These are phyloP conservation scores for Microthlaspi erraticum DNA, from an alignment of 345 rosid genomes.

Conservation along the genomic window DNA sequence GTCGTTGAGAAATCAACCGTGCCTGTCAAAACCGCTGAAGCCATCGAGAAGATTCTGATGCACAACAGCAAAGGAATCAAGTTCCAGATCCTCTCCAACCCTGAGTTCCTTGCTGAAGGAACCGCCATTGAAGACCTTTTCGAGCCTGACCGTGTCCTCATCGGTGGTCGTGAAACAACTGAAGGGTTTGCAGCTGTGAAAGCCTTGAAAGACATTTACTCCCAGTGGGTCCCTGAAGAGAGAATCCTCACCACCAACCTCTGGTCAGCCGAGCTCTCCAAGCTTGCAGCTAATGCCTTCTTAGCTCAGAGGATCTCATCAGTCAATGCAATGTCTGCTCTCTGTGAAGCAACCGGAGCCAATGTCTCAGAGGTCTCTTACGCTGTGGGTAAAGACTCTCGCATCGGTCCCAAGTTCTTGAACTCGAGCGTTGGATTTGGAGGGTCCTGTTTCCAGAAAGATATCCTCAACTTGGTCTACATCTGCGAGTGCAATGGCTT, in stretches of 20 bases:
- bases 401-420: conserved; percentile 88
- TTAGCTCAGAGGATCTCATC: conserved; percentile 92
- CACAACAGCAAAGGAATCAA: conserved; percentile 95
- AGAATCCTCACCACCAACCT: conserved; percentile 86
- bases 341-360: conserved; percentile 90
- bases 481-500: conserved; percentile 94
- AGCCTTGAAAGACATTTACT: conserved; percentile 78
- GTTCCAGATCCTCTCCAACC: conserved; percentile 92
- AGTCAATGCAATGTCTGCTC: conserved; percentile 93
- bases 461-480: conserved; percentile 83
- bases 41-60: conserved; percentile 85
- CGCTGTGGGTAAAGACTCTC: conserved; percentile 78
- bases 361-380: conserved; percentile 76
- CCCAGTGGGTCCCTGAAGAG: conserved; percentile 88
- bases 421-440: conserved; percentile 92
- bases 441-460: conserved; percentile 93
- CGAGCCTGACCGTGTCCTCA: conserved; percentile 82
- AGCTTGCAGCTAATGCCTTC: conserved; percentile 95
- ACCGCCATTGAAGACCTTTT: conserved; percentile 81
- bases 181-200: conserved; percentile 81
- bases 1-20: conserved; percentile 96
- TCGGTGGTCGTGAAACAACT: conserved; percentile 90
- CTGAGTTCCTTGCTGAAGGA: conserved; percentile 97
- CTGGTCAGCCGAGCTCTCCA: conserved; percentile 95
- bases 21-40: conserved; percentile 94